Evolutionary conservation across 1,284 basidiomycete genomes (phyloP), one percentile per base, ranked within the genome.

Genomic region (Butyriboletus pseudospeciosus): DNA sequence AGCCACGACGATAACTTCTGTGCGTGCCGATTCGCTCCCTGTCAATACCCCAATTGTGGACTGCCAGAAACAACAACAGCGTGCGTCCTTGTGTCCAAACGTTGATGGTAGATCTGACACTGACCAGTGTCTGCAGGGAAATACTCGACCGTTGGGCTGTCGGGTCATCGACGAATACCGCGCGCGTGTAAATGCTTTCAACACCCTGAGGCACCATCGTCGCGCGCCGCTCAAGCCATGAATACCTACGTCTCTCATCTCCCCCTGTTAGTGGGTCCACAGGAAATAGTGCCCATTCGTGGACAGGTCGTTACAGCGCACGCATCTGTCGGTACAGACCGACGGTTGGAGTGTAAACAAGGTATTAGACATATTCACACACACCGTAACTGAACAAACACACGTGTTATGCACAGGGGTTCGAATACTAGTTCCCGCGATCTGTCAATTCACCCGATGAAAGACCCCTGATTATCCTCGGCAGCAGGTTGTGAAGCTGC

Each of bases 371-470:
- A 28, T 26, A 13, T 12, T 30, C 10, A 25, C 28, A 16, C n/a
- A 28, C 17, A 28, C 10, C n/a, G 5, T 41, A 0, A 32, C n/a
- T 35, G 20, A 20, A n/a, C n/a, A 44, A n/a, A 44, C n/a, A 4
- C 26, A 12, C 4, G 17, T 13, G 2, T 7, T 6, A 13, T 34
- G 17, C 20, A 25, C 44, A 66, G 49, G 82, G 80, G 0, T 80
- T 74, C 58, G 85, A 90, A 63, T 92, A 93, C 66, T 91, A 88
- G 82, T 91, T 92, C 63, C 84, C 87, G n/a, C 76, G 90, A 32
- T 84, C 87, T 12, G 61, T 79, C 34, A 57, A 58, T 23, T 52
- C 67, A 3, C 38, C 46, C 3, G 58, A 66, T 0, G 71, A 74
- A 45, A 63, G 67, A 13, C 85, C 89, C 0, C 64, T 90, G 16